Evolutionary conservation across 345 rosid genomes (phyloP).

Genomic region (Sonneratia caseolaris): DNA sequence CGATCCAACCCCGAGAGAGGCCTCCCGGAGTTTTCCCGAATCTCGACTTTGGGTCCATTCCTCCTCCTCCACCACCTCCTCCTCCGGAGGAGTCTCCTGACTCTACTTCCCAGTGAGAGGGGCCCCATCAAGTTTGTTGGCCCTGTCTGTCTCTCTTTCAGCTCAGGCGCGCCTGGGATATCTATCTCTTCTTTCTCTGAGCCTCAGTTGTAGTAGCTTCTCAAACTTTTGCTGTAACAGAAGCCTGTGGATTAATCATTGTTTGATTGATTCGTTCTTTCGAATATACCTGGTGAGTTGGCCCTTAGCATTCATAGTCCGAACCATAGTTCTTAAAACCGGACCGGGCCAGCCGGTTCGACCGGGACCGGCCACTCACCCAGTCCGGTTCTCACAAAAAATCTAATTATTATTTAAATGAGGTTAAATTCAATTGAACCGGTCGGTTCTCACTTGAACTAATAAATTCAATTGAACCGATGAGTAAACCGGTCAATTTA

Average conservation of each 20-base stretch:
- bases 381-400: too few species aligned
- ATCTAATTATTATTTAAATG: too few species aligned
- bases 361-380: too few species aligned
- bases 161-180: neutral
- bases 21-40: conserved; percentile 83
- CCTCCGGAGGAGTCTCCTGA: conserved; percentile 14
- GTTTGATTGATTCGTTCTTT: conserved; percentile 14
- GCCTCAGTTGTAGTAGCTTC: neutral
- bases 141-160: neutral
- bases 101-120: neutral
- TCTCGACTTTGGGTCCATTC: conserved; percentile 58
- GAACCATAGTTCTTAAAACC: too few species aligned
- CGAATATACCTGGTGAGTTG: neutral
- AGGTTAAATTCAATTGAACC: too few species aligned
- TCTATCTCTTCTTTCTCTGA: neutral
- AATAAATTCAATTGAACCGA: too few species aligned
- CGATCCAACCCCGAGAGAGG: conserved; percentile 64
- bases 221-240: neutral
- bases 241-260: neutral
- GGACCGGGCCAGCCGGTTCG: too few species aligned
- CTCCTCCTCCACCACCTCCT: conserved; percentile 30
- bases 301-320: neutral
- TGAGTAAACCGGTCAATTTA: too few species aligned
- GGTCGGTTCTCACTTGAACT: too few species aligned
- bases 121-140: neutral